phyloP scores from a whole-genome alignment of 208 protist species.

The Strigomonas culicis region DNA sequence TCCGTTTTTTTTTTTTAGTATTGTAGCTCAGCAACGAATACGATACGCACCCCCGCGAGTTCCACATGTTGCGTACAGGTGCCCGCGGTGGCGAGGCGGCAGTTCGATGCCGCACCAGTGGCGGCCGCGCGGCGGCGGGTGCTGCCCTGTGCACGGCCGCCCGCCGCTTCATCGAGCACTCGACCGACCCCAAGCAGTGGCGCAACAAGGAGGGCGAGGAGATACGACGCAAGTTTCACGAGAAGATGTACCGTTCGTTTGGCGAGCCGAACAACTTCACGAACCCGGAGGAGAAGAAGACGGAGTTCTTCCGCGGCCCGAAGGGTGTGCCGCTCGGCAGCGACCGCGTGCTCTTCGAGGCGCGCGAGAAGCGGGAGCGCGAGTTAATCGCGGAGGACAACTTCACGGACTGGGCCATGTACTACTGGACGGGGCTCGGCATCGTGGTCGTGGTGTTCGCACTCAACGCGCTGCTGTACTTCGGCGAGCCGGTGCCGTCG shows the following conservation, averaged over 20 bases:
- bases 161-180: constrained; percentile 53
- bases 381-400: constrained; percentile 48
- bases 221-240: constrained; percentile 42
- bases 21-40: background rate
- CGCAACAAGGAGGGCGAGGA: constrained; percentile 57
- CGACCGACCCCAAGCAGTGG: constrained; percentile 62
- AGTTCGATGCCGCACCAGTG: too few relatives aligned
- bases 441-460: constrained; percentile 40
- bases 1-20: constrained; percentile 1
- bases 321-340: constrained; percentile 60
- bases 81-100: background rate
- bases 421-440: constrained; percentile 30
- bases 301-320: background rate
- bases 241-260: background rate
- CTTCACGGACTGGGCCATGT: constrained; percentile 58
- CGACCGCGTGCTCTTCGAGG: constrained; percentile 28
- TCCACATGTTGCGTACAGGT: background rate
- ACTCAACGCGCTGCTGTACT: constrained; percentile 53
- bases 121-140: too few relatives aligned
- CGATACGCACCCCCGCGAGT: background rate
- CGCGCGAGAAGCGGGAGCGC: constrained; percentile 41
- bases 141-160: constrained; percentile 2
- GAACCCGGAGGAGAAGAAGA: background rate
- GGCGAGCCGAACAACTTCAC: background rate
- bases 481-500: constrained; percentile 50